These are phyloP conservation scores for Ogataea methanolica DNA, from an alignment of 805 yeast species.

Conservation along the genomic window DNA sequence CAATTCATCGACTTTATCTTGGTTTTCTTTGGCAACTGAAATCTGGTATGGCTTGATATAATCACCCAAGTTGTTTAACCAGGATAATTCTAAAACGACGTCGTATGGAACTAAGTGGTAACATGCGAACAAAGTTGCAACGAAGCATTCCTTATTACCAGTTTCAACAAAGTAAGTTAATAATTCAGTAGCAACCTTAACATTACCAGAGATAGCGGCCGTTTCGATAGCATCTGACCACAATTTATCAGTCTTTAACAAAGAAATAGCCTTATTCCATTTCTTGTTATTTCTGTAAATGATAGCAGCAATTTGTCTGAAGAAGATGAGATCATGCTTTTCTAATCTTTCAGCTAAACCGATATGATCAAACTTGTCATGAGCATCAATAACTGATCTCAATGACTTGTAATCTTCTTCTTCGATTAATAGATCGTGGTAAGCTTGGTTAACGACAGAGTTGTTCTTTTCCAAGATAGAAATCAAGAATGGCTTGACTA, in stretches of 20 bases:
- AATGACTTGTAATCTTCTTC: constrained; percentile 94
- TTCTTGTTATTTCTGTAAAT: constrained; percentile 92
- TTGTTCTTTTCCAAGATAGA: constrained; percentile 88
- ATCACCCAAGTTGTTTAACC: constrained; percentile 83
- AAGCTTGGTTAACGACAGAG: constrained; percentile 88
- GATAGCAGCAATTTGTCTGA: constrained; percentile 94
- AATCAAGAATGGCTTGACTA: constrained; percentile 91
- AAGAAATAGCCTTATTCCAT: constrained; percentile 82
- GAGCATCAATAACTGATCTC: constrained; percentile 79
- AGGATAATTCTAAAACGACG: constrained; percentile 80
- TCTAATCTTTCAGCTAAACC: constrained; percentile 92
- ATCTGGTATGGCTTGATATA: constrained; percentile 90
- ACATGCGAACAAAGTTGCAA: constrained; percentile 82
- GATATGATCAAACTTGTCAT: constrained; percentile 87
- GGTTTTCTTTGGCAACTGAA: constrained; percentile 77
- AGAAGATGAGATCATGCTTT: constrained; percentile 84
- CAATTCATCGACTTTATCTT: constrained; percentile 57
- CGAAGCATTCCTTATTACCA: constrained; percentile 92
- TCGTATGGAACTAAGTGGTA: constrained; percentile 78
- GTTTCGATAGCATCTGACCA: constrained; percentile 95
- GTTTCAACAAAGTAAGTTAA: constrained; percentile 91
- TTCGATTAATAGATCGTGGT: constrained; percentile 91
- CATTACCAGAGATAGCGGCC: constrained; percentile 73
- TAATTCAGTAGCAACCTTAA: constrained; percentile 83
- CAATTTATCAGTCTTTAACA: constrained; percentile 85